phyloP scores from a whole-genome alignment of 1,284 basidiomycete species.

The Salmacisia buchloeana region DNA sequence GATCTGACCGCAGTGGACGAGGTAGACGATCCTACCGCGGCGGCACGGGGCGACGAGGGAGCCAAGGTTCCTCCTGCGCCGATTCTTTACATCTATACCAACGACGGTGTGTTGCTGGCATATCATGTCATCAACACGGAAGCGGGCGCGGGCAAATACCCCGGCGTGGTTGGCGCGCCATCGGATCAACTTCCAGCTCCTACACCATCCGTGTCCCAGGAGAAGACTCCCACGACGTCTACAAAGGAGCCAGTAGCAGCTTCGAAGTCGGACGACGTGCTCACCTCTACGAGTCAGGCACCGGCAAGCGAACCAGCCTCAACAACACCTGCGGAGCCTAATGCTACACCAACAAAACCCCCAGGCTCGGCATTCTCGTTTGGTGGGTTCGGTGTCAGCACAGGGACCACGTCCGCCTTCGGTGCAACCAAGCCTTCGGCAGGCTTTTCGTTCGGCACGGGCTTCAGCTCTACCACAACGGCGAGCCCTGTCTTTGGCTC shows the following conservation, averaged over 20 bases:
- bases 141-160: conserved; percentile 51
- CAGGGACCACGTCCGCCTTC: no score
- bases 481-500: no score
- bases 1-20: conserved; percentile 63
- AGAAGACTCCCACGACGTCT: no score
- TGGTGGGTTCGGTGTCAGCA: no score
- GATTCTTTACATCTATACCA: conserved; percentile 69
- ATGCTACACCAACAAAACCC: neutral
- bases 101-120: conserved; percentile 70
- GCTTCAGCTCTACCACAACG: no score
- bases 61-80: conserved; percentile 57
- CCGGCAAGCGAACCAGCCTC: conserved; percentile 7
- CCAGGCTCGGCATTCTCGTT: conserved; percentile 5
- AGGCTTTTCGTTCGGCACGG: no score
- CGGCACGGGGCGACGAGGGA: conserved; percentile 53
- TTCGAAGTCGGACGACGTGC: neutral
- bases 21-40: conserved; percentile 59
- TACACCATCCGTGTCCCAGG: no score
- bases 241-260: conserved; percentile 8
- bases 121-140: conserved; percentile 67
- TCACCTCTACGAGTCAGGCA: neutral
- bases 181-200: neutral
- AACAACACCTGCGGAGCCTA: neutral
- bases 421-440: no score
- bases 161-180: conserved; percentile 48